phyloP scores from a whole-genome alignment of 257 asterid species.

The Ligustrum vulgare region DNA sequence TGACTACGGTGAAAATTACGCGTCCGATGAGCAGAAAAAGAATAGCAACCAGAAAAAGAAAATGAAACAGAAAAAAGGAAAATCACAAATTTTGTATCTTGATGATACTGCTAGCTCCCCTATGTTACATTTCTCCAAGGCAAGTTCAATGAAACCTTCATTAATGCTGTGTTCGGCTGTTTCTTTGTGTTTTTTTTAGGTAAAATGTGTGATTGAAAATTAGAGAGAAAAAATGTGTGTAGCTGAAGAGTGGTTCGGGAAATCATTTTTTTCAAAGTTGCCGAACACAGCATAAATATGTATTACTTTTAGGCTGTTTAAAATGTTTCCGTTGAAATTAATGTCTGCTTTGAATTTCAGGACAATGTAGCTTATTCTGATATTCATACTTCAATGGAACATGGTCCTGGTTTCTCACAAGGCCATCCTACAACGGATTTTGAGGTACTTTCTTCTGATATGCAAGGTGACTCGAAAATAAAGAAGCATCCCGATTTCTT shows the following conservation, averaged over 20 bases:
- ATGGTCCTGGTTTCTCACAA: slow-evolving; percentile 21
- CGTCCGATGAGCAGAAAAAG: slow-evolving; percentile 24
- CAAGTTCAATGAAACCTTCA: slow-evolving; percentile 2
- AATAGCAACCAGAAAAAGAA: slow-evolving; percentile 32
- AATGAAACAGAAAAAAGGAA: slow-evolving; percentile 26
- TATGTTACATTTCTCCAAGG: slow-evolving; percentile 52
- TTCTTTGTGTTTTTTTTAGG: no score
- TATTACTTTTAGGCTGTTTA: background rate
- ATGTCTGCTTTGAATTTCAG: slow-evolving; percentile 32
- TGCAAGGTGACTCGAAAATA: slow-evolving; percentile 32
- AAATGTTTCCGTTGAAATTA: background rate
- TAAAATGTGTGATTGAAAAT: no score
- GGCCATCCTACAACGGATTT: slow-evolving; percentile 42
- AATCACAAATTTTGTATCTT: slow-evolving; percentile 46
- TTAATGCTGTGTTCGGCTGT: no score
- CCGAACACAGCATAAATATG: no score
- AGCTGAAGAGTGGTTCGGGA: no score
- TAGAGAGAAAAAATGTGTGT: no score
- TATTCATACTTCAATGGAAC: slow-evolving; percentile 33
- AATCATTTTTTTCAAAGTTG: no score
- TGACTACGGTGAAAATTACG: slow-evolving; percentile 7
- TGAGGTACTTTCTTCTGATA: slow-evolving; percentile 41
- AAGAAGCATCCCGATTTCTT: slow-evolving; percentile 62
- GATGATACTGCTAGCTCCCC: slow-evolving; percentile 97
- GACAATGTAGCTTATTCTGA: slow-evolving; percentile 43